These are phyloP conservation scores for Aurinia saxatilis DNA, from an alignment of 345 rosid genomes.

Conservation along the genomic window DNA sequence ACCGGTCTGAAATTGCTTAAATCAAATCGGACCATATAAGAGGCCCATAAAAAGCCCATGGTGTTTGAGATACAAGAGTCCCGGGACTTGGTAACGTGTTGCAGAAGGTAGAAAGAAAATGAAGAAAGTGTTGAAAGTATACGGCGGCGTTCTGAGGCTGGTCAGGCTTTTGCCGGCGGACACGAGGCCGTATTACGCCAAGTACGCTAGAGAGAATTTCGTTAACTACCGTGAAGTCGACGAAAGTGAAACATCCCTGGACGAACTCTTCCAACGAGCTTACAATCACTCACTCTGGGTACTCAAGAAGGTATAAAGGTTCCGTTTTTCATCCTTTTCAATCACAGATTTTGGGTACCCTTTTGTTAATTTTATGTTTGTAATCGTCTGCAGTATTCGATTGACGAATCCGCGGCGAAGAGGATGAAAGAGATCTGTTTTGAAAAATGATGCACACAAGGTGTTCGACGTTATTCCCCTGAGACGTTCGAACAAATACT, in stretches of 20 bases:
- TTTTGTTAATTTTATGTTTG: constrained; percentile 5
- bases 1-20: neutral
- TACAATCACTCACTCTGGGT: constrained; percentile 92
- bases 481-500: neutral
- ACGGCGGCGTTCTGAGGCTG: constrained; percentile 72
- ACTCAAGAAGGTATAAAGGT: constrained; percentile 58
- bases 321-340: neutral
- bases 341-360: neutral
- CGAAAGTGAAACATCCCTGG: constrained; percentile 39
- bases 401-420: constrained; percentile 62
- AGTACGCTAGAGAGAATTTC: constrained; percentile 83
- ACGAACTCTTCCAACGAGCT: constrained; percentile 78
- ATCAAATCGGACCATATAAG: neutral
- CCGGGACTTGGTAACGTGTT: constrained; percentile 18
- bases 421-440: constrained; percentile 51
- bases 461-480: constrained; percentile 42
- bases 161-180: constrained; percentile 73
- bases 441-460: constrained; percentile 28
- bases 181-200: constrained; percentile 81
- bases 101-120: constrained; percentile 33
- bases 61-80: neutral
- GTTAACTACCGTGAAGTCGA: constrained; percentile 79
- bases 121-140: constrained; percentile 68
- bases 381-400: constrained; percentile 50
- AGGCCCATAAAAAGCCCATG: constrained; percentile 8